Evolutionary conservation across 768 basidiomycete genomes (phyloP).

Genomic region (Suillus alpinus): DNA sequence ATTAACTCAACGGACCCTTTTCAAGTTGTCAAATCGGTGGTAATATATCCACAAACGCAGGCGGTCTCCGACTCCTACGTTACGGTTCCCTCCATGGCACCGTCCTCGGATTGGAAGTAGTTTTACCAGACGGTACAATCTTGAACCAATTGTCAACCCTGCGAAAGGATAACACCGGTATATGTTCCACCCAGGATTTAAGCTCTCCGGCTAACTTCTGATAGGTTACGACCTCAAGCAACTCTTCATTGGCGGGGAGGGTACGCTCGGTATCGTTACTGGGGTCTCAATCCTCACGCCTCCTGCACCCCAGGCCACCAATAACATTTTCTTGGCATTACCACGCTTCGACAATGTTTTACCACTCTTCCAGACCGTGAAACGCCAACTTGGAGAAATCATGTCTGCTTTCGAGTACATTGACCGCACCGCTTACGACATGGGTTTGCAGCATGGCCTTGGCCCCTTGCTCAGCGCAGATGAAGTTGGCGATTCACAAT

Average conservation of each 20-base stretch:
- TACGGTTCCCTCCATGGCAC: constrained; percentile 95
- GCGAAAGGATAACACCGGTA: constrained; percentile 97
- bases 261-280: constrained; percentile 93
- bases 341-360: constrained; percentile 85
- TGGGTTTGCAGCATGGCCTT: constrained; percentile 81
- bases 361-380: constrained; percentile 79
- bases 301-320: constrained; percentile 74
- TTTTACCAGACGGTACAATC: constrained; percentile 90
- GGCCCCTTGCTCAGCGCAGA: constrained; percentile 72
- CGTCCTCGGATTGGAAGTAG: constrained; percentile 93
- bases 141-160: constrained; percentile 86
- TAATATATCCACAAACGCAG: constrained; percentile 95
- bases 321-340: constrained; percentile 89
- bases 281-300: constrained; percentile 94
- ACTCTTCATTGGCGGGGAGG: constrained; percentile 96
- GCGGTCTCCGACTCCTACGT: constrained; percentile 89
- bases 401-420: constrained; percentile 97
- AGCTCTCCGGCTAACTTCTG: not conserved
- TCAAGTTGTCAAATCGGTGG: constrained; percentile 95
- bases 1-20: constrained; percentile 4
- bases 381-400: constrained; percentile 85
- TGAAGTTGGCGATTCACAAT: constrained; percentile 74
- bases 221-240: constrained; percentile 97
- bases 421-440: constrained; percentile 80
- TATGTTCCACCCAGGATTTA: constrained; percentile 1